Evolutionary conservation across 768 basidiomycete species (phyloP).

Genomic region (Mycena belliarum): DNA sequence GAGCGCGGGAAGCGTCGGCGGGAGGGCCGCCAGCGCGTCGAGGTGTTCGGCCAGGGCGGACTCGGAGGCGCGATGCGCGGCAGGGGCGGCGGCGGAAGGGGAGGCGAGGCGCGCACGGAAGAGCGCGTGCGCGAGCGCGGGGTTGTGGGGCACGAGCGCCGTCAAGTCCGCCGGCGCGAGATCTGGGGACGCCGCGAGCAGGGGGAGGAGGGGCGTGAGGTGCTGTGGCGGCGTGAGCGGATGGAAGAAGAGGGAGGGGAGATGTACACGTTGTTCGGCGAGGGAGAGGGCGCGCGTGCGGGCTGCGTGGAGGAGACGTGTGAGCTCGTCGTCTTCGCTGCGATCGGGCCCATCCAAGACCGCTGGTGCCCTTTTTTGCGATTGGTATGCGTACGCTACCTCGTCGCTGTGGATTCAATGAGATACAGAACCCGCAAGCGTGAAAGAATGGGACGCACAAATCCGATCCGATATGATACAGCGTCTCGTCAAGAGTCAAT

Average conservation of each 20-base stretch:
- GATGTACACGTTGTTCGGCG: slow-evolving; percentile 67
- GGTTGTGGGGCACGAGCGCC: slow-evolving; percentile 65
- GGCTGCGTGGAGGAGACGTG: slow-evolving; percentile 70
- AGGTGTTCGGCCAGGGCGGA: not conserved
- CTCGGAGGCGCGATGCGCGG: not conserved
- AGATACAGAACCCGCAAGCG: not conserved
- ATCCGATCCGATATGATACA: slow-evolving; percentile 52
- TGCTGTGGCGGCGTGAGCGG: slow-evolving; percentile 35
- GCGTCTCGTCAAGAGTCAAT: slow-evolving; percentile 66
- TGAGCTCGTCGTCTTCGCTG: slow-evolving; percentile 59
- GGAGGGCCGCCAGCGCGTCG: slow-evolving; percentile 53
- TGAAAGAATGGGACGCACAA: slow-evolving; percentile 36
- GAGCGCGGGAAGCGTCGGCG: slow-evolving; percentile 72
- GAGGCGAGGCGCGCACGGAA: not conserved
- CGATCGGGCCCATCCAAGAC: slow-evolving; percentile 53
- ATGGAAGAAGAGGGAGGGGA: not conserved
- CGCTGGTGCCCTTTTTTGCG: slow-evolving; percentile 25
- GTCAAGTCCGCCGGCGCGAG: slow-evolving; percentile 70
- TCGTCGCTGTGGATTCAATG: slow-evolving; percentile 38
- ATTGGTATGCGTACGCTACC: slow-evolving; percentile 45
- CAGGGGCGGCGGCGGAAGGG: too few relatives aligned
- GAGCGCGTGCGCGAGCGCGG: slow-evolving; percentile 52
- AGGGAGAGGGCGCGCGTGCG: slow-evolving; percentile 73
- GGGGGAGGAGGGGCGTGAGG: slow-evolving; percentile 51
- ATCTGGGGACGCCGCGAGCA: slow-evolving; percentile 46